Evolutionary conservation across 306 rosid species (phyloP).

Genomic region (Adenanthera pavonina): DNA sequence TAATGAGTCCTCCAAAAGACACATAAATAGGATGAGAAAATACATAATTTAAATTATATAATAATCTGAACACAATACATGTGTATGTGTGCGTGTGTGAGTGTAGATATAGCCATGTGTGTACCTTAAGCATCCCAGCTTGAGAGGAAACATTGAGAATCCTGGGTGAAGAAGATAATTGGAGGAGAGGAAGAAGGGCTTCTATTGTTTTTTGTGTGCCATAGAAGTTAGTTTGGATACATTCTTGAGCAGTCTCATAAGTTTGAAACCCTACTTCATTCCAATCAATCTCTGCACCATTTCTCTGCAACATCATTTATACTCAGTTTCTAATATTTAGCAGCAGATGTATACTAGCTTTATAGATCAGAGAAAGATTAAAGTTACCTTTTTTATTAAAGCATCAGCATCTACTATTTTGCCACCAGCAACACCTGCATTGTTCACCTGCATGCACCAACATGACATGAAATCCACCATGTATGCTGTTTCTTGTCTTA

Average conservation of each 20-base stretch:
- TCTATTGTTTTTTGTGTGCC: conserved; percentile 60
- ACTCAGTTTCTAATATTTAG: too few relatives aligned
- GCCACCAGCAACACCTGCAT: conserved; percentile 48
- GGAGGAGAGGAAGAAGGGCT: conserved; percentile 63
- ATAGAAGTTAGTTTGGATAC: conserved; percentile 57
- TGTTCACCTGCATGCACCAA: conserved; percentile 48
- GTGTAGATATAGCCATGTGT: too few relatives aligned
- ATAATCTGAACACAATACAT: too few relatives aligned
- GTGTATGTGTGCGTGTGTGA: too few relatives aligned
- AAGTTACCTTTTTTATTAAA: conserved; percentile 31
- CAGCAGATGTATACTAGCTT: too few relatives aligned
- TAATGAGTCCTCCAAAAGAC: too few relatives aligned
- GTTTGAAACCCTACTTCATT: conserved; percentile 26
- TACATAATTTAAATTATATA: too few relatives aligned
- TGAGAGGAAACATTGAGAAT: conserved; percentile 58
- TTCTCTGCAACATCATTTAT: conserved; percentile 17
- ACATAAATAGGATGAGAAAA: too few relatives aligned
- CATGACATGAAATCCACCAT: neutral
- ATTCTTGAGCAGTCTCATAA: conserved; percentile 49
- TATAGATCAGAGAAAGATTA: too few relatives aligned
- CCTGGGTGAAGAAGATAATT: conserved; percentile 59
- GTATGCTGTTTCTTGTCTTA: neutral
- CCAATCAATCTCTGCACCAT: conserved; percentile 45
- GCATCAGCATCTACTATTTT: conserved; percentile 35
- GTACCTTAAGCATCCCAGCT: conserved; percentile 44